phyloP scores from a whole-genome alignment of 78 protist genomes.

The Pelomyxa schiedti region DNA sequence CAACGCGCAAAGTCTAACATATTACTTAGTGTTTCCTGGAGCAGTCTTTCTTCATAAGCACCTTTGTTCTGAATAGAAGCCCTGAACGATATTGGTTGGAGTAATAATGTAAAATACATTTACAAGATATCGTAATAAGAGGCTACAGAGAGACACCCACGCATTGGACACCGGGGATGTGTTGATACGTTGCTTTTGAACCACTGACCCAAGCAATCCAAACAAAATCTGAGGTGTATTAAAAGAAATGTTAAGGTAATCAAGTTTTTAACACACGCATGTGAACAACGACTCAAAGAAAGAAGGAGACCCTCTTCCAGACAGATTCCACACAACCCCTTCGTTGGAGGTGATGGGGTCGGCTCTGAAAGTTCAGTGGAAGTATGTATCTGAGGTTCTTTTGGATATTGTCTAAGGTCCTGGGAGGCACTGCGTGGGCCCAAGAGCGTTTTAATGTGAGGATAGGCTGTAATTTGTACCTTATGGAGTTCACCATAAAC shows the following conservation, averaged over 20 bases:
- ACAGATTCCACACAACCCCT: neutral
- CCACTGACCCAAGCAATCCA: neutral
- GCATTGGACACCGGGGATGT: neutral
- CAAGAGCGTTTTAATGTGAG: no score
- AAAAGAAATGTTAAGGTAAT: no score
- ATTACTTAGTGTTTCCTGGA: neutral
- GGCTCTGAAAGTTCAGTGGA: neutral
- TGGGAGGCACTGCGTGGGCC: neutral
- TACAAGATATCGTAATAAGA: neutral
- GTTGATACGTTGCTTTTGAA: neutral
- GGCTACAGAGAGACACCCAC: neutral
- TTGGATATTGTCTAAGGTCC: neutral
- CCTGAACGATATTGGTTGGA: neutral
- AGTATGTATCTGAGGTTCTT: neutral
- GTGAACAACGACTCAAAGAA: neutral
- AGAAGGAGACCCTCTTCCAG: neutral
- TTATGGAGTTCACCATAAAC: neutral
- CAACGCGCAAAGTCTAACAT: neutral
- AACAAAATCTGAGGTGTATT: neutral
- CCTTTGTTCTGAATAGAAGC: neutral
- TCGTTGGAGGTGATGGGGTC: neutral
- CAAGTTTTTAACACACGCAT: no score
- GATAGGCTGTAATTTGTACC: no score
- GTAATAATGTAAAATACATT: neutral
- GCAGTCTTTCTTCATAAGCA: neutral